These are phyloP conservation scores for Astragalus membranaceus DNA, from an alignment of 306 rosid genomes.

Conservation along the genomic window DNA sequence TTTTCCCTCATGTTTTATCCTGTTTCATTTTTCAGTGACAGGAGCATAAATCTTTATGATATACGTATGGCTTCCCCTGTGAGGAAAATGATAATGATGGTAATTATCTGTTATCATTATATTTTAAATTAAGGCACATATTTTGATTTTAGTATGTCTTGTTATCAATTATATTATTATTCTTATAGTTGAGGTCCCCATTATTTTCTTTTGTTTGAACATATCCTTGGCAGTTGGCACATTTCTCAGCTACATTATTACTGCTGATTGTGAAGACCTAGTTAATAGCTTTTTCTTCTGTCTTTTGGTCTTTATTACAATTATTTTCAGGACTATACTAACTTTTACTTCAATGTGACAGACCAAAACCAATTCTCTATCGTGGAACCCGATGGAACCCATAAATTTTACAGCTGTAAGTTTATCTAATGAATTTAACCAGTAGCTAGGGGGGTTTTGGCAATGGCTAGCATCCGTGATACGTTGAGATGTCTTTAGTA, in stretches of 20 bases:
- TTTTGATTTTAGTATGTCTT: constrained; percentile 9
- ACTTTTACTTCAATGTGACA: constrained; percentile 39
- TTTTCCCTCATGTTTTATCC: background rate
- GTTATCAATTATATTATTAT: background rate
- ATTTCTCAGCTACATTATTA: background rate
- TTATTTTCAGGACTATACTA: constrained; percentile 22
- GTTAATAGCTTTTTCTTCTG: background rate
- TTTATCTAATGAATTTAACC: background rate
- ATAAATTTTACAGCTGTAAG: constrained; percentile 93
- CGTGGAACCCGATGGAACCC: constrained; percentile 99
- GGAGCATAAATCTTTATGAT: constrained; percentile 81
- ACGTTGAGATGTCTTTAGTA: background rate
- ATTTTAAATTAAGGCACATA: background rate
- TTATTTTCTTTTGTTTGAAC: background rate
- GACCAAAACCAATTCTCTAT: constrained; percentile 79
- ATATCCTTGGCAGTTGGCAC: background rate
- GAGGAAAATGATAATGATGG: constrained; percentile 72
- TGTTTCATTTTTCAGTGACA: constrained; percentile 49
- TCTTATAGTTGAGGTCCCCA: background rate
- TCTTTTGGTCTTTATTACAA: background rate
- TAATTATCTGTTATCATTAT: constrained; percentile 23
- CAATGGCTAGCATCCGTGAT: background rate
- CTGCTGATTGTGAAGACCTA: background rate
- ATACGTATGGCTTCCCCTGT: constrained; percentile 64
- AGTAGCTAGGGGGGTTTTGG: too few relatives aligned